Evolutionary conservation across 345 rosid genomes (phyloP).

Genomic region (Sisymbrium irio): DNA sequence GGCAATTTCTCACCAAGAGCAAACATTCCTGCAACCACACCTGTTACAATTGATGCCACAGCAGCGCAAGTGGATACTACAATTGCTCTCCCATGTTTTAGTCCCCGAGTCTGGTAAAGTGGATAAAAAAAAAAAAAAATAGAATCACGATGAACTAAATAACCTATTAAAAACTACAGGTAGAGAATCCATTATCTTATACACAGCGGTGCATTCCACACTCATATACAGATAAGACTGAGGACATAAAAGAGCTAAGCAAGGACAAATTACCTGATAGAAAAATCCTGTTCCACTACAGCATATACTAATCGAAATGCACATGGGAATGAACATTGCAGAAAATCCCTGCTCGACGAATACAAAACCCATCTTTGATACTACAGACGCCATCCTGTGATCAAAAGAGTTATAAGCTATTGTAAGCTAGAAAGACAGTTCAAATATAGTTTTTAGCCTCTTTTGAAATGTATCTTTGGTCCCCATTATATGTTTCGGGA

Average conservation of each 20-base stretch:
- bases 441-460: not conserved
- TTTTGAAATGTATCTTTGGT: not conserved
- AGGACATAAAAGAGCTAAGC: not conserved
- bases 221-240: conserved; percentile 6
- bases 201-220: not conserved
- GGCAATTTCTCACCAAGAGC: conserved; percentile 89
- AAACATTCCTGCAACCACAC: conserved; percentile 96
- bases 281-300: conserved; percentile 90
- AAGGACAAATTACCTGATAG: conserved; percentile 63
- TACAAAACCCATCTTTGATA: conserved; percentile 96
- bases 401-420: conserved; percentile 9
- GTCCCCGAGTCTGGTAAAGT: conserved; percentile 73
- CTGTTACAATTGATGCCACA: conserved; percentile 90
- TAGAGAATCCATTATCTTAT: not conserved
- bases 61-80: conserved; percentile 96
- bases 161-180: not conserved
- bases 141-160: not conserved
- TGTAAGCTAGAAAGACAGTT: conserved; percentile 21
- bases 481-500: not conserved
- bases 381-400: conserved; percentile 93
- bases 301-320: conserved; percentile 78
- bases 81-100: conserved; percentile 95
- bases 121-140: not conserved
- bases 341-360: conserved; percentile 84
- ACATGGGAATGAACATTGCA: conserved; percentile 64